Evolutionary conservation across 1,139 yeast genomes (phyloP).

Genomic region (Candida dubliniensis): DNA sequence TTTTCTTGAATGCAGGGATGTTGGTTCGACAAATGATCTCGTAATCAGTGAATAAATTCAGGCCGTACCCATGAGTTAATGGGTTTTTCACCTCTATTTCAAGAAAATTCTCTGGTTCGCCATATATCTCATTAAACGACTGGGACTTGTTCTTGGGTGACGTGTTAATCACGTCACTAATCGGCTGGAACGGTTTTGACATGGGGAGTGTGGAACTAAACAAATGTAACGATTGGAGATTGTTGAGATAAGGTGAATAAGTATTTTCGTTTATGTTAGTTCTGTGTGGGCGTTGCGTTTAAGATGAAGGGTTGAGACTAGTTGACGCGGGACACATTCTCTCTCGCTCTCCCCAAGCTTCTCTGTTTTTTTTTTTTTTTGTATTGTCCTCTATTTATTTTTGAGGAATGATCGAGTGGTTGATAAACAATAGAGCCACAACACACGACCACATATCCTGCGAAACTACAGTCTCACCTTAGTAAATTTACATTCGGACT

Average conservation of each 20-base stretch:
- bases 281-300: too few species aligned
- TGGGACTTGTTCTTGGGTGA: conserved; percentile 51
- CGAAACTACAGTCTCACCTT: too few species aligned
- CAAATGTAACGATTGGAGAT: neutral
- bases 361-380: neutral
- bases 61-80: conserved; percentile 71
- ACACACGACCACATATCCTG: neutral
- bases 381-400: neutral
- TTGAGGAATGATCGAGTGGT: neutral
- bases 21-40: conserved; percentile 85
- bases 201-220: conserved; percentile 15
- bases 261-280: too few species aligned
- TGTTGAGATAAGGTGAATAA: too few species aligned
- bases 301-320: too few species aligned
- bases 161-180: conserved; percentile 44
- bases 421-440: neutral
- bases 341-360: too few species aligned
- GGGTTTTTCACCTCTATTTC: conserved; percentile 88
- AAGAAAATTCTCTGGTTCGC: conserved; percentile 91
- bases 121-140: conserved; percentile 79
- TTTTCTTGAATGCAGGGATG: conserved; percentile 79
- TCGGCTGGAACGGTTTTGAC: conserved; percentile 49
- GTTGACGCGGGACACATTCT: too few species aligned
- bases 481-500: too few species aligned
- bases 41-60: conserved; percentile 82